phyloP scores from a whole-genome alignment of 2,329 filamentous ascomycete species.

The Dactylellina cionopaga region DNA sequence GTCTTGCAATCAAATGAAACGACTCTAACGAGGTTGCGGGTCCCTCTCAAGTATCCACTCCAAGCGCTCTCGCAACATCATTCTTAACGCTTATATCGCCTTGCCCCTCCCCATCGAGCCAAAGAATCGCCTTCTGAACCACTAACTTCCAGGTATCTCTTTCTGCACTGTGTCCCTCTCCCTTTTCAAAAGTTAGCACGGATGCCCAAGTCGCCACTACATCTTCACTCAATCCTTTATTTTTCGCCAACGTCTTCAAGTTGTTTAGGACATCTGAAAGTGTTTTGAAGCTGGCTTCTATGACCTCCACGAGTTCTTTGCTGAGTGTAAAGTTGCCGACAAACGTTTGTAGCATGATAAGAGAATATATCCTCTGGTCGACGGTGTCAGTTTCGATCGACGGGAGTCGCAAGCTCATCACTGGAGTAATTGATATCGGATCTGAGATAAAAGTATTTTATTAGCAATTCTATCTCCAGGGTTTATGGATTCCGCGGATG shows the following conservation, averaged over 20 bases:
- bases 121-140: conserved; percentile 25
- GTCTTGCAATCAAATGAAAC: too few relatives aligned
- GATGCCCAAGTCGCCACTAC: conserved; percentile 28
- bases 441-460: too few relatives aligned
- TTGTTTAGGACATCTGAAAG: conserved; percentile 4
- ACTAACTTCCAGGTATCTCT: conserved; percentile 38
- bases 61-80: conserved; percentile 9
- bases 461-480: too few relatives aligned
- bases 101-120: conserved; percentile 19
- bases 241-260: conserved; percentile 15
- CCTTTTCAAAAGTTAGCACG: conserved; percentile 12
- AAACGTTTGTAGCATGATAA: conserved; percentile 37
- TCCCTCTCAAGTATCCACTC: neutral
- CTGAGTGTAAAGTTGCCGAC: conserved; percentile 6
- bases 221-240: conserved; percentile 8
- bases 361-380: conserved; percentile 6
- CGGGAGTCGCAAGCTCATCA: too few relatives aligned
- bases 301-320: neutral
- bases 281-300: conserved; percentile 23
- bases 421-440: too few relatives aligned
- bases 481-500: too few relatives aligned
- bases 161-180: conserved; percentile 27
- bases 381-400: too few relatives aligned
- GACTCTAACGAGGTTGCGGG: too few relatives aligned
- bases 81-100: too few relatives aligned